Percentiles rank a stretch among this genome's conserved stretches.
Evolutionary conservation across 768 basidiomycete species (phyloP).

Genomic region (Coprinopsis strossmayeri): DNA sequence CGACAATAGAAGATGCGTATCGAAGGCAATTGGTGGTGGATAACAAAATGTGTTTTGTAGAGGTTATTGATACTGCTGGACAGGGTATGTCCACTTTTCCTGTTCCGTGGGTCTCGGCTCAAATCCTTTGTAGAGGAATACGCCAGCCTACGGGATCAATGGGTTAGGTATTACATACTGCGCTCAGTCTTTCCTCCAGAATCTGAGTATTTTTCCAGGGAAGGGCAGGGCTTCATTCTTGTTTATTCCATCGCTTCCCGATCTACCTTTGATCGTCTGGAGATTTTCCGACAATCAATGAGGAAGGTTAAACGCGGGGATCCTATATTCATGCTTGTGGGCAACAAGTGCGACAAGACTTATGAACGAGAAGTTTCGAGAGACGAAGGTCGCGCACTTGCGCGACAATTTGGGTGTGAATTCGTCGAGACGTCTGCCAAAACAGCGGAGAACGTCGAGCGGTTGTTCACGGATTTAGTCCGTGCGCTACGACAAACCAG

Average conservation of each 20-base stretch:
- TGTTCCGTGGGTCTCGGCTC: slow-evolving; percentile 15
- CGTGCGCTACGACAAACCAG: slow-evolving; percentile 72
- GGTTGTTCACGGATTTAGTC: slow-evolving; percentile 83
- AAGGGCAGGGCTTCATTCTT: slow-evolving; percentile 96
- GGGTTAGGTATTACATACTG: slow-evolving; percentile 69
- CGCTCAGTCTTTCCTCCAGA: slow-evolving; percentile 7
- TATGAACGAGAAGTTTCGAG: slow-evolving; percentile 86
- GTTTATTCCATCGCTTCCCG: slow-evolving; percentile 97
- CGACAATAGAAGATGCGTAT: slow-evolving; percentile 98
- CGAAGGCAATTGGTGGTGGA: slow-evolving; percentile 93
- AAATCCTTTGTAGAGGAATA: slow-evolving; percentile 72
- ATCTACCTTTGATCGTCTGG: slow-evolving; percentile 84
- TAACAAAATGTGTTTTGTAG: slow-evolving; percentile 91
- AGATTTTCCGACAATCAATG: slow-evolving; percentile 88
- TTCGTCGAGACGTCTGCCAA: slow-evolving; percentile 98
- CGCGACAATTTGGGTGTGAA: slow-evolving; percentile 81
- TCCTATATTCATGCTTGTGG: slow-evolving; percentile 90
- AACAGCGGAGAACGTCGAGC: slow-evolving; percentile 88
- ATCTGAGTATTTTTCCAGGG: slow-evolving; percentile 37
- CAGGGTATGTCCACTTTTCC: slow-evolving; percentile 60
- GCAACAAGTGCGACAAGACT: slow-evolving; percentile 94
- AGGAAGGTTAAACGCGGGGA: slow-evolving; percentile 79
- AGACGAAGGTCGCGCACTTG: slow-evolving; percentile 81
- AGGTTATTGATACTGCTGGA: slow-evolving; percentile 96
- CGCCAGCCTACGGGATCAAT: slow-evolving; percentile 93